Evolutionary conservation across 192 early-diverging fungal species (phyloP), one percentile per base, ranked within the genome.

Genomic region (Jimgerdemannia lactiflua): DNA sequence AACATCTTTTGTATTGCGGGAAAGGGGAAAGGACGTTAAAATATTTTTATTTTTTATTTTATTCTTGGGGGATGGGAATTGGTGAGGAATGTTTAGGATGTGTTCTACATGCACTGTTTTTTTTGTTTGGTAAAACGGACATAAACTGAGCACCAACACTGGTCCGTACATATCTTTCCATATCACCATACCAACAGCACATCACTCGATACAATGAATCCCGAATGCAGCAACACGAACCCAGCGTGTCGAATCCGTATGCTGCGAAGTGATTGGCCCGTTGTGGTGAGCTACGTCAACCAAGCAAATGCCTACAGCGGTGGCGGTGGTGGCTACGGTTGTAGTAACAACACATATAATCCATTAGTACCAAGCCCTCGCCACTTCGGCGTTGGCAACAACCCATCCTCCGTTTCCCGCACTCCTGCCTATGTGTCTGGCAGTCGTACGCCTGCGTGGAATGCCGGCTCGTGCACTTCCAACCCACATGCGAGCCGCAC

Each of bases 1-100:
- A 89, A 89, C 72, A 78, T 97, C 18, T 83, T 86, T 70, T 88
- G 86, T 71, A 78, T 87, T 69, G 86, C 83, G 1, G 80, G 81
- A n/a, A 81, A 86, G 70, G 82, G 78, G 29, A 64, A 80, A 4
- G 70, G 77, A 14, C 78, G 19, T 79, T 84, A n/a, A n/a, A n/a
- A 67, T 29, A 29, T 29, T 29, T 29, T 29, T 0, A 0, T 29
- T 29, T 29, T 59, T 59, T 14, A 6, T 59, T 59, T 29, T 29
- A n/a, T n/a, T n/a, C n/a, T 29, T 29, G 29, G 29, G 1, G 29
- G 1, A 1, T n/a, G n/a, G n/a, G n/a, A n/a, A n/a, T n/a, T n/a
- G 29, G 29, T 29, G 29, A 29, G 29, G 29, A 29, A 29, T 0
- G 29, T 29, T 29, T 29, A 29, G 0, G 29, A 29, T 29, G 29